phyloP scores from a whole-genome alignment of 2,329 filamentous ascomycete genomes.

The Aspergillus awamori region DNA sequence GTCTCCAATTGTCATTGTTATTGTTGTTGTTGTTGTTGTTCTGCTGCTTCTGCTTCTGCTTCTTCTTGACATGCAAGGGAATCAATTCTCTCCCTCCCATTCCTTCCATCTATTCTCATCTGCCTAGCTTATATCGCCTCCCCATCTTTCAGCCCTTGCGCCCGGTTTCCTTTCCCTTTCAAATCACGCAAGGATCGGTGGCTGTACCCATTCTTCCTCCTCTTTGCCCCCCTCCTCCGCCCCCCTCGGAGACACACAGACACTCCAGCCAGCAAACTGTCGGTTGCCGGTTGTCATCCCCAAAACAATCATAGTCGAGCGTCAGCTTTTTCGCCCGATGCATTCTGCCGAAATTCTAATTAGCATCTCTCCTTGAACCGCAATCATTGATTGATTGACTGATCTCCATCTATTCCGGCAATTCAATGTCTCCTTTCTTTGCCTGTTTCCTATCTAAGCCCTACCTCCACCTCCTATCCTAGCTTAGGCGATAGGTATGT shows the following conservation, averaged over 20 bases:
- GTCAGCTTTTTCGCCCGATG: neutral
- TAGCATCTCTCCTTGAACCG: constrained; percentile 7
- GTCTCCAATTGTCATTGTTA: neutral
- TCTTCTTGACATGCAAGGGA: constrained; percentile 13
- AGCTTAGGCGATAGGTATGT: constrained; percentile 9
- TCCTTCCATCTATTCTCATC: neutral
- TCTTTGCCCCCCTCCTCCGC: constrained; percentile 1
- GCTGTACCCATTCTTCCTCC: neutral
- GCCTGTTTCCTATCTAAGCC: constrained; percentile 9
- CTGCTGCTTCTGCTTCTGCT: neutral
- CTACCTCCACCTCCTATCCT: constrained; percentile 5
- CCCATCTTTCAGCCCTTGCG: neutral
- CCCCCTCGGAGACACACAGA: neutral
- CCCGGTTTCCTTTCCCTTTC: constrained; percentile 1
- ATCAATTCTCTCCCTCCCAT: constrained; percentile 17
- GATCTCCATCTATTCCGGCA: neutral
- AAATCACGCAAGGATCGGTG: neutral
- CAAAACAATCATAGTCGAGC: constrained; percentile 17
- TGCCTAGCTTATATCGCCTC: neutral
- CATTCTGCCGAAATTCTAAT: neutral
- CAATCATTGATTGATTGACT: constrained; percentile 6
- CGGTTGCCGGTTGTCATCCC: constrained; percentile 16
- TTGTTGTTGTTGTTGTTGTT: constrained; percentile 12
- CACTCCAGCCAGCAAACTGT: constrained; percentile 8
- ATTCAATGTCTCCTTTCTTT: constrained; percentile 13